Conservation (phyloP, 192 early-diverging fungal species). For the Dissophora globulifera region DNA sequence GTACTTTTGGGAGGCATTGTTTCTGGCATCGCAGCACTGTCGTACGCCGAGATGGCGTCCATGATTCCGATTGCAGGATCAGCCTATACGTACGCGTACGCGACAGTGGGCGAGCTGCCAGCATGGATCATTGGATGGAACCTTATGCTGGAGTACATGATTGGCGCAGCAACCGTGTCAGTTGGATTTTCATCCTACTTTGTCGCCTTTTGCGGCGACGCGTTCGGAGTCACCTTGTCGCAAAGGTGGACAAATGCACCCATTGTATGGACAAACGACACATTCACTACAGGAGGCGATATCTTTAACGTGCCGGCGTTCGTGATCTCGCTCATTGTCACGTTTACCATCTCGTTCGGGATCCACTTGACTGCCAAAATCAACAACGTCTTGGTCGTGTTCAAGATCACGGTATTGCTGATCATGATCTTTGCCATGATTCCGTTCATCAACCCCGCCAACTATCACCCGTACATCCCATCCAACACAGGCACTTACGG, state of each 20-base stretch:
- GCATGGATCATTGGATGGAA: slow-evolving; percentile 96
- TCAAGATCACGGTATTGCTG: slow-evolving; percentile 79
- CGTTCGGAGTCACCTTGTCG: slow-evolving; percentile 63
- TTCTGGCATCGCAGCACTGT: slow-evolving; percentile 79
- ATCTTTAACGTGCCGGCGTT: slow-evolving; percentile 84
- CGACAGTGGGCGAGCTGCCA: slow-evolving; percentile 86
- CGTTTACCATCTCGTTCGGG: slow-evolving; percentile 74
- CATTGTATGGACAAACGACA: slow-evolving; percentile 62
- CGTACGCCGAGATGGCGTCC: slow-evolving; percentile 88
- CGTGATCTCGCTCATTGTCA: slow-evolving; percentile 71
- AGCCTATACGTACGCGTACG: slow-evolving; percentile 88
- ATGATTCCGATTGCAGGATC: slow-evolving; percentile 90
- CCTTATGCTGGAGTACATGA: slow-evolving; percentile 88
- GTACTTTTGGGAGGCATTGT: slow-evolving; percentile 83
- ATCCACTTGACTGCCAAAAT: slow-evolving; percentile 78
- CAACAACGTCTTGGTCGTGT: slow-evolving; percentile 74
- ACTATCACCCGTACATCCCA: slow-evolving; percentile 86
- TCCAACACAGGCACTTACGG: slow-evolving; percentile 62
- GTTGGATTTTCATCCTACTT: slow-evolving; percentile 89
- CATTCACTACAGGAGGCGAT: slow-evolving; percentile 52
- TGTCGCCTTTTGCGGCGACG: slow-evolving; percentile 72
- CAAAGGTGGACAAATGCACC: slow-evolving; percentile 74
- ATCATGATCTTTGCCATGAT: slow-evolving; percentile 85
- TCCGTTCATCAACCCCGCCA: slow-evolving; percentile 72
- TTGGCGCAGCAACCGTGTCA: slow-evolving; percentile 84